Evolutionary conservation across 805 yeast species (phyloP), one percentile per base, ranked within the genome.

Genomic region (Aciculoconidium aculeatum): DNA sequence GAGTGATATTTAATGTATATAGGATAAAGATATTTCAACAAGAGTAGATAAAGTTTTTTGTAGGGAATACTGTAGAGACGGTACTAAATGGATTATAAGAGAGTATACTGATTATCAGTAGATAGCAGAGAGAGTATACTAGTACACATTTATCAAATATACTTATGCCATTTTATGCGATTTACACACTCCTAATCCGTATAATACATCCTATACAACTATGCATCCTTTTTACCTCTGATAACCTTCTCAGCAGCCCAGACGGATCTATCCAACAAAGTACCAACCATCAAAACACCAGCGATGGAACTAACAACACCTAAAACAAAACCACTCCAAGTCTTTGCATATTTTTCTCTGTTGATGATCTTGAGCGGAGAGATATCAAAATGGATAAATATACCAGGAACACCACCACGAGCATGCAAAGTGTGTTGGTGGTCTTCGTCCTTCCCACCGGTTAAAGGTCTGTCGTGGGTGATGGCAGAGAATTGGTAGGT

Each of bases 401-500:
- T 69, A 4, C 96, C 96, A 0, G 98, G 97, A 10, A 81, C 64
- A 6, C 98, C 98, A 11, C 96, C 96, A 32, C 75, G 64, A 2
- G 80, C 72, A 41, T 82, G 92, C 14, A 79, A 40, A 0, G 96
- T 85, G 52, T 85, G 79, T 25, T 87, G 88, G 57, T 92, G 95
- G 51, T 90, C 96, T 13, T 71, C 81, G 49, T 90, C 98, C 35
- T 80, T 68, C 17, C 97, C 98, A 11, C 97, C 97, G 12, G 27
- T 40, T 17, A 87, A 52, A 6, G 95, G 90, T 40, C 97, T 72
- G 45, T 83, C 88, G 55, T 92, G 98, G 30, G 72, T 70, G 1
- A 95, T 86, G 7, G 81, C 90, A 2, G 90, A 76, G 60, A 85
- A 88, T 58, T 90, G 96, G 50, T 92, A 86, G 2, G 97, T 84